A percentile compares a stretch with the other conserved stretches of the same genome.
Conservation (phyloP, 148 eudicot species). For the Camellia japonica region DNA sequence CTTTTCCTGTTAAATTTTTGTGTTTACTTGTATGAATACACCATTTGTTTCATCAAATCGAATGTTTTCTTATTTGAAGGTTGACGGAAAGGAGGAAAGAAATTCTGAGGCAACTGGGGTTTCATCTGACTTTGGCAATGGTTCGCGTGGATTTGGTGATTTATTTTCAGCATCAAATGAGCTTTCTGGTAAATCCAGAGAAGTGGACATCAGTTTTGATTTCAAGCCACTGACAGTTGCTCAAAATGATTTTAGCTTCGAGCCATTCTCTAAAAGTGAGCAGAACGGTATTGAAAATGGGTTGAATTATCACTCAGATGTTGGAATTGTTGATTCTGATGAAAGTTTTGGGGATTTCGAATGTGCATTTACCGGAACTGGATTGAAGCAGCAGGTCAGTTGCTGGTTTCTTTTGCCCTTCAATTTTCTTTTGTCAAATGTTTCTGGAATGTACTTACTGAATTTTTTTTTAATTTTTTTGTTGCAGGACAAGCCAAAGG, state of each 20-base stretch:
- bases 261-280: constrained; percentile 26
- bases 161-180: constrained; percentile 34
- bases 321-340: constrained; percentile 43
- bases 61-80: constrained; percentile 19
- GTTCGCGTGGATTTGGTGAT: constrained; percentile 28
- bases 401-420: constrained; percentile 15
- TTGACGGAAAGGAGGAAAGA: constrained; percentile 39
- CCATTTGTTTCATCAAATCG: constrained; percentile 13
- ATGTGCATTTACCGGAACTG: constrained; percentile 46
- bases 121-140: constrained; percentile 28
- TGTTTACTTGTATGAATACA: not conserved
- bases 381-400: constrained; percentile 34
- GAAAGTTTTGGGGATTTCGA: constrained; percentile 68
- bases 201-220: constrained; percentile 25
- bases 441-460: not conserved
- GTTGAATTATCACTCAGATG: not conserved
- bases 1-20: not conserved
- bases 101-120: constrained; percentile 23
- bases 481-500: constrained; percentile 21
- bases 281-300: constrained; percentile 20
- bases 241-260: constrained; percentile 29
- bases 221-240: constrained; percentile 24
- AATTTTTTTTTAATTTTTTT: not conserved
- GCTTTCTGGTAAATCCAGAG: constrained; percentile 21
- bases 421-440: not conserved